Conservation (phyloP, 2,329 filamentous ascomycete genomes). For the Dothistroma septosporum region DNA sequence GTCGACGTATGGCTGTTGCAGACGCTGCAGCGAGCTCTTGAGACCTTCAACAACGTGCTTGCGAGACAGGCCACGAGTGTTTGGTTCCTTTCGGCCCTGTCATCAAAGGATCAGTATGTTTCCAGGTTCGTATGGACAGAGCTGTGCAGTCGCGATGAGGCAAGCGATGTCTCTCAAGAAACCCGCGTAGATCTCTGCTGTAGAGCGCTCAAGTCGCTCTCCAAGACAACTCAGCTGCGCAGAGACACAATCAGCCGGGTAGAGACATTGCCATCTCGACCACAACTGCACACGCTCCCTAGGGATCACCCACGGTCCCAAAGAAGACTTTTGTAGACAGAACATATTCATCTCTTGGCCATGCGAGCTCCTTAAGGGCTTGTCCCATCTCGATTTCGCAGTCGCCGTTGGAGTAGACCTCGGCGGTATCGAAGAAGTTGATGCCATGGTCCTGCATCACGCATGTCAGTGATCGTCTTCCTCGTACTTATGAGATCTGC, state of each 20-base stretch:
- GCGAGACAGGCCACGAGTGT: slow-evolving; percentile 48
- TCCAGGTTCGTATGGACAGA: too few relatives aligned
- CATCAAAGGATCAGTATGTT: background rate
- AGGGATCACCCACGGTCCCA: slow-evolving; percentile 32
- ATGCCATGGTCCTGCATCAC: slow-evolving; percentile 40
- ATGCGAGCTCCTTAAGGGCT: slow-evolving; percentile 44
- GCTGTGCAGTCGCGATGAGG: too few relatives aligned
- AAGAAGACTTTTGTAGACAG: slow-evolving; percentile 48
- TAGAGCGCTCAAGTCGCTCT: too few relatives aligned
- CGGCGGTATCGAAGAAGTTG: slow-evolving; percentile 48
- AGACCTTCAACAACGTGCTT: slow-evolving; percentile 56
- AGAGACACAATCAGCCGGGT: too few relatives aligned
- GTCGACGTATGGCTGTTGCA: slow-evolving; percentile 64
- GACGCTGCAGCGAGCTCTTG: slow-evolving; percentile 54
- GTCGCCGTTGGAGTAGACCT: slow-evolving; percentile 55
- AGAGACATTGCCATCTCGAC: too few relatives aligned
- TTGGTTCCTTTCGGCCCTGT: slow-evolving; percentile 53
- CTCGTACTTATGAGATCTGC: background rate
- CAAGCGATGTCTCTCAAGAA: too few relatives aligned
- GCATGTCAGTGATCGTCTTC: background rate
- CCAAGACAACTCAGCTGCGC: too few relatives aligned
- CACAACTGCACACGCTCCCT: too few relatives aligned
- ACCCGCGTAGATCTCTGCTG: too few relatives aligned
- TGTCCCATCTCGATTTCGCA: slow-evolving; percentile 59
- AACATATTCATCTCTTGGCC: slow-evolving; percentile 48